Base-by-base conservation (phyloP, 2,329 filamentous ascomycete genomes). In the Aureobasidium mangrovei region DNA sequence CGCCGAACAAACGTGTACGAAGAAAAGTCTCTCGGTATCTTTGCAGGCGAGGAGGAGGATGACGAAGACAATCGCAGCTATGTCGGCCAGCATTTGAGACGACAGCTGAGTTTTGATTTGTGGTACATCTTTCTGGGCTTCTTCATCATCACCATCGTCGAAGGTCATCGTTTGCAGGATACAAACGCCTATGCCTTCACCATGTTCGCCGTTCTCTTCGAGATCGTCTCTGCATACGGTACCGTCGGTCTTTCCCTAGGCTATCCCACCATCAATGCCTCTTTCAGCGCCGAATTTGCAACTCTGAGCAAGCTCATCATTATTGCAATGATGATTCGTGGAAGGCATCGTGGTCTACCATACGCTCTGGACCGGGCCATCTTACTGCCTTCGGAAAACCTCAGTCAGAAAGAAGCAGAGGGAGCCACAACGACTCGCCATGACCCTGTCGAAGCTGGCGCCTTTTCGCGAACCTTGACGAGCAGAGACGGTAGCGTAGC, bases 41-140 rank as follows among this genome's bases (percentile, higher is more conserved):
- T 86, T 64, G 74, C 73, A 47, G 72, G 71, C 24, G 65, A 72
- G n/a, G 65, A 72, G 35, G 76, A 78, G 39, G 74, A 75, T 1
- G 71, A 74, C 3, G 75, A 79, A 10, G 78, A 74, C 36, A 79
- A 85, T 41, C 81, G 88, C 42, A 91, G 85, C 57, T 97, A 96
- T 62, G 85, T 98, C 49, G 88, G 89, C 2, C 84, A 88, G 49
- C 93, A 98, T 80, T 78, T 98, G 67, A 86, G 93, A 36, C 83
- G 87, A 44, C 93, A 98, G 70, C 79, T 98, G 35, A 95, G 90
- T 53, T 98, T 98, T 72, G 93, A 98, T 71, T 70, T 98, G 69
- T 98, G 93, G 93, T 98, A 90, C 64, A 86, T 98, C 56, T 95
- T 95, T 65, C 69, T 97, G 26, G 93, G 93, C 0, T 82, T 95